A percentile compares a stretch with the other conserved stretches of the same genome.
phyloP scores from a whole-genome alignment of 202 grass and related monocot genomes.

The Panicum virgatum region DNA sequence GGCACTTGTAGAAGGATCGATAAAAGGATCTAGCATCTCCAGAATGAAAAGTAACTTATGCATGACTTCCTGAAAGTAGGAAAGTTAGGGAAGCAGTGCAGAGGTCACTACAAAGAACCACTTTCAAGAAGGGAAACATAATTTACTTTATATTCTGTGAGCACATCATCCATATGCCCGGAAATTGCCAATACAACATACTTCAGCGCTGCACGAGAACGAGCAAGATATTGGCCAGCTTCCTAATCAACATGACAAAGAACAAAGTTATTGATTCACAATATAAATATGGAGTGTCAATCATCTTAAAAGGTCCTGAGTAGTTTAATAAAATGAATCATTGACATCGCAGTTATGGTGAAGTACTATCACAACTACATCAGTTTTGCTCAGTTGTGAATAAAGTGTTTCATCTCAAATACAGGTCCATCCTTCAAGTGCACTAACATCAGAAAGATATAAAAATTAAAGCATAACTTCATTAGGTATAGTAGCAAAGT shows the following conservation, averaged over 20 bases:
- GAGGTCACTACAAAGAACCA: neutral
- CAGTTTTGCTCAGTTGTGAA: slow-evolving; percentile 9
- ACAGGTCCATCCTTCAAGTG: slow-evolving; percentile 18
- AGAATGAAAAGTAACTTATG: slow-evolving; percentile 88
- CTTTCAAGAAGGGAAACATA: slow-evolving; percentile 35
- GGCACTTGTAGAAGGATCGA: slow-evolving; percentile 64
- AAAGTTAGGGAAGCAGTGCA: slow-evolving; percentile 41
- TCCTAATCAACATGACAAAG: slow-evolving; percentile 53
- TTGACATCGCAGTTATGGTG: slow-evolving; percentile 23
- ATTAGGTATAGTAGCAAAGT: slow-evolving; percentile 20
- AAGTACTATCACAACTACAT: slow-evolving; percentile 16
- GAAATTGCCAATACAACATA: slow-evolving; percentile 89
- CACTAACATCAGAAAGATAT: slow-evolving; percentile 9
- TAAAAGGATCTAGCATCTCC: slow-evolving; percentile 94
- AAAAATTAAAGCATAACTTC: slow-evolving; percentile 30
- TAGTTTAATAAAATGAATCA: slow-evolving; percentile 29
- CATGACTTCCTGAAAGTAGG: slow-evolving; percentile 76
- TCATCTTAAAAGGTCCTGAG: neutral
- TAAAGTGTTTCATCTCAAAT: slow-evolving; percentile 26
- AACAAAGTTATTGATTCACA: slow-evolving; percentile 25
- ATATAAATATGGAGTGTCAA: slow-evolving; percentile 28
- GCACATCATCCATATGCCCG: slow-evolving; percentile 88
- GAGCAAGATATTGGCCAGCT: slow-evolving; percentile 58
- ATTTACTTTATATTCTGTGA: slow-evolving; percentile 81
- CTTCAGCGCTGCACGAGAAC: slow-evolving; percentile 81